Evolutionary conservation across 2,329 filamentous ascomycete genomes (phyloP).

Genomic region (Epichloe coenophiala): DNA sequence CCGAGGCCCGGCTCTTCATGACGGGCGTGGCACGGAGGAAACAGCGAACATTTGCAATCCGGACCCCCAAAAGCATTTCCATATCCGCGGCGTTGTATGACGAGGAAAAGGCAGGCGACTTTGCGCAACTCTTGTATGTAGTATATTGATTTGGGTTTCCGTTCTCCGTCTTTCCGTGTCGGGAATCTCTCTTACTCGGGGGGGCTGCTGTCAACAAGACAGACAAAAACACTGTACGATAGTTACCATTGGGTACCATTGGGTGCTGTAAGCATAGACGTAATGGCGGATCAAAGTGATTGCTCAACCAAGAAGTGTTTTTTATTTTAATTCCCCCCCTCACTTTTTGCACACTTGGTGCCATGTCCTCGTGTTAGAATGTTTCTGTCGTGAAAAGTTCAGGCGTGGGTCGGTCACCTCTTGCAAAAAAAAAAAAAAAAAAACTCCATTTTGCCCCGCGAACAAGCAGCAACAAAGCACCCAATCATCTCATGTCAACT

Average conservation of each 20-base stretch:
- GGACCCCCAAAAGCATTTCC: background rate
- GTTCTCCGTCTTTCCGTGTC: background rate
- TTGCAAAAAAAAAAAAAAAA: too few species aligned
- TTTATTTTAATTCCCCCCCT: too few species aligned
- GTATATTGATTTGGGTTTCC: background rate
- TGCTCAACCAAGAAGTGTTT: background rate
- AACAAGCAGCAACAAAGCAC: too few species aligned
- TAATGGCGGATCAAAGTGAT: background rate
- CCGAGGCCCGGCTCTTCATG: slow-evolving; percentile 2
- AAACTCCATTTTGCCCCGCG: too few species aligned
- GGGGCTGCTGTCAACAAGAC: background rate
- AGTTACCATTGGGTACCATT: background rate
- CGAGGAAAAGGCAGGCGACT: background rate
- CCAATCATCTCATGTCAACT: too few species aligned
- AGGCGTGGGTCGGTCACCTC: too few species aligned
- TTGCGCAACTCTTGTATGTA: background rate
- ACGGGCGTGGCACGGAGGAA: background rate
- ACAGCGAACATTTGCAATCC: background rate
- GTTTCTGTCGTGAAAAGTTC: too few species aligned
- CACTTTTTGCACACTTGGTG: too few species aligned
- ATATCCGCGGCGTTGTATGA: background rate
- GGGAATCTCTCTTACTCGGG: background rate
- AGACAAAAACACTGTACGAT: slow-evolving; percentile 1
- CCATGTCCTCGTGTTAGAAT: too few species aligned
- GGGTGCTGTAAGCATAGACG: background rate